phyloP scores from a whole-genome alignment of 352 stramenopile species.

The Discostella stelligera region DNA sequence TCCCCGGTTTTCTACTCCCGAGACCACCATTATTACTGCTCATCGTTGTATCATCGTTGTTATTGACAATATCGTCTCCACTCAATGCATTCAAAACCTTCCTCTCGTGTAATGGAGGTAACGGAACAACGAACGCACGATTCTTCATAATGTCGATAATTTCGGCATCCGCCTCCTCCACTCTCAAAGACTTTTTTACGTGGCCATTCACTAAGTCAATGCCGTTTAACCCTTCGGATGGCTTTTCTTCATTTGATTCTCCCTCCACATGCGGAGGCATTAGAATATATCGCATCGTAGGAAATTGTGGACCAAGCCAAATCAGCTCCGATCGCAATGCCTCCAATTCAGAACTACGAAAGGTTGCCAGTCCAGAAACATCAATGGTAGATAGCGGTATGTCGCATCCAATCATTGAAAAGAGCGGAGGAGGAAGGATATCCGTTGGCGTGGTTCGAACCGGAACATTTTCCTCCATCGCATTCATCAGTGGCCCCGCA shows the following conservation, averaged over 20 bases:
- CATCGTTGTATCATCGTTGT: neutral
- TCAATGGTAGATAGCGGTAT: neutral
- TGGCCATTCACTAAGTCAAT: neutral
- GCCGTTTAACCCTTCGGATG: neutral
- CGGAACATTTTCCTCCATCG: neutral
- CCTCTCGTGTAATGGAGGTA: constrained; percentile 62
- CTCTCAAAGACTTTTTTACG: neutral
- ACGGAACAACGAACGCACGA: constrained; percentile 62
- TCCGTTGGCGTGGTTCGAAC: neutral
- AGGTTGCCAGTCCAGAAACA: neutral
- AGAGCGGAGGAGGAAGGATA: constrained; percentile 25
- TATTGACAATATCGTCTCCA: constrained; percentile 15
- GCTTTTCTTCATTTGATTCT: neutral
- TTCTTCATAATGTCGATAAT: constrained; percentile 61
- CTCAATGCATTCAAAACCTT: constrained; percentile 65
- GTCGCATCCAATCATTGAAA: constrained; percentile 33
- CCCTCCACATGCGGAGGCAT: constrained; percentile 25
- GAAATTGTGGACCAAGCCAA: constrained; percentile 67
- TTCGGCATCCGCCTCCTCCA: constrained; percentile 39
- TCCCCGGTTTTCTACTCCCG: constrained; percentile 10
- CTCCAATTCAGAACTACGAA: constrained; percentile 30
- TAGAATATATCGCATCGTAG: constrained; percentile 17
- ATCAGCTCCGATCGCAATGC: constrained; percentile 65
- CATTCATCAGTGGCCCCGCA: too few relatives aligned
- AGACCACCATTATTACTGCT: constrained; percentile 1